A percentile compares a stretch with the other conserved stretches of the same genome.
phyloP scores from a whole-genome alignment of 2,329 filamentous ascomycete species.

The Xylariaceae sp. region DNA sequence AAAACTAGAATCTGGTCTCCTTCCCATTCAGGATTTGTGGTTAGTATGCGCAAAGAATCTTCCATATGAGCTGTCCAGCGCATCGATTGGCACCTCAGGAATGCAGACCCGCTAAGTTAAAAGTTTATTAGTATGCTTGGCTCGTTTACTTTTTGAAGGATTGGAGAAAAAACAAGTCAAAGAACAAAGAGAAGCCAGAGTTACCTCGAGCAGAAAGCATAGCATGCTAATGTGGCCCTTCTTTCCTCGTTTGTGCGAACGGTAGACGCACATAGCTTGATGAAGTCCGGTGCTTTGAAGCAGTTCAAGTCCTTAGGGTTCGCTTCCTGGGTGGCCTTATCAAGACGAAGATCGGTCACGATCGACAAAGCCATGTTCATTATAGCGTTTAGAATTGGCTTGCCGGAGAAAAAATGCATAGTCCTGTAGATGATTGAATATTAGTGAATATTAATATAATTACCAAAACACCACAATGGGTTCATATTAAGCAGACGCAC shows the following conservation, averaged over 20 bases:
- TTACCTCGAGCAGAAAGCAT: conserved; percentile 38
- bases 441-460: neutral
- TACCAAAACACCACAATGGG: neutral
- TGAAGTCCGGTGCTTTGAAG: conserved; percentile 33
- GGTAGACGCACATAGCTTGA: conserved; percentile 13
- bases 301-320: conserved; percentile 30
- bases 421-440: conserved; percentile 35
- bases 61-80: conserved; percentile 66
- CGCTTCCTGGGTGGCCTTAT: conserved; percentile 35
- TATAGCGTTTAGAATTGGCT: conserved; percentile 52
- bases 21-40: conserved; percentile 51
- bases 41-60: conserved; percentile 57
- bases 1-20: conserved; percentile 56
- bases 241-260: conserved; percentile 42
- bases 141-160: neutral
- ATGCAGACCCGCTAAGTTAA: conserved; percentile 31
- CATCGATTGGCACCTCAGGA: conserved; percentile 43
- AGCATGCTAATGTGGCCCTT: conserved; percentile 39
- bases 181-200: conserved; percentile 4
- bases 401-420: conserved; percentile 43
- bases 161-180: neutral
- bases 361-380: conserved; percentile 51
- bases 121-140: conserved; percentile 6
- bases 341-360: conserved; percentile 54
- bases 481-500: conserved; percentile 39